These are phyloP conservation scores for Rutstroemia sp. DNA, from an alignment of 2,329 filamentous ascomycete genomes.

Conservation along the genomic window DNA sequence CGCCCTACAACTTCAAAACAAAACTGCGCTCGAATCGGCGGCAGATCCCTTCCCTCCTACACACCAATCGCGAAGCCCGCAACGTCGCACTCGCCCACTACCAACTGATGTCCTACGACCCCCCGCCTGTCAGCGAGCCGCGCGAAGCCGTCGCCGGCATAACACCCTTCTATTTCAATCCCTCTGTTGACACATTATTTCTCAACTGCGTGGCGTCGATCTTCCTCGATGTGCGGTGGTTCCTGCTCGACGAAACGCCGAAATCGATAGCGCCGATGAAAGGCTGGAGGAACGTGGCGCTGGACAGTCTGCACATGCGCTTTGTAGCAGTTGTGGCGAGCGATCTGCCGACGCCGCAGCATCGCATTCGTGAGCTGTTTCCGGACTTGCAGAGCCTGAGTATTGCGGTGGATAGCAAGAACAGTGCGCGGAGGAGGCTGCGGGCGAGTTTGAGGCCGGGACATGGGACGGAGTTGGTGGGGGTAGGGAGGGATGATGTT, in stretches of 20 bases:
- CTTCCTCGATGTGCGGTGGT: slow-evolving; percentile 28
- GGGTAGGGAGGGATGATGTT: slow-evolving; percentile 9
- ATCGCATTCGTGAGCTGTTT: slow-evolving; percentile 24
- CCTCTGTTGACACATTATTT: slow-evolving; percentile 23
- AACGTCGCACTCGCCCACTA: slow-evolving; percentile 20
- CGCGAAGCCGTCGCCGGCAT: slow-evolving; percentile 21
- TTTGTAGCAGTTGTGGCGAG: slow-evolving; percentile 24
- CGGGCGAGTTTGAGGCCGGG: slow-evolving; percentile 27
- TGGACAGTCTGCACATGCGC: slow-evolving; percentile 26
- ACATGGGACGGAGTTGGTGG: slow-evolving; percentile 22
- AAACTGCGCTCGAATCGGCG: slow-evolving; percentile 27
- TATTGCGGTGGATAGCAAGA: slow-evolving; percentile 26
- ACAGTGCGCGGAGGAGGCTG: slow-evolving; percentile 23
- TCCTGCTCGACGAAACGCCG: slow-evolving; percentile 23
- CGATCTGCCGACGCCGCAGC: slow-evolving; percentile 17
- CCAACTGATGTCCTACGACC: slow-evolving; percentile 23
- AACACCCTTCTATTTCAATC: slow-evolving; percentile 26
- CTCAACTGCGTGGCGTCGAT: slow-evolving; percentile 23
- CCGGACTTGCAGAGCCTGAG: slow-evolving; percentile 22
- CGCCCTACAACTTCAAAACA: slow-evolving; percentile 26
- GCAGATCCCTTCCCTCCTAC: slow-evolving; percentile 22
- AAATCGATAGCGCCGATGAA: slow-evolving; percentile 21
- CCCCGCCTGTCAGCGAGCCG: slow-evolving; percentile 5
- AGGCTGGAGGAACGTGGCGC: slow-evolving; percentile 26
- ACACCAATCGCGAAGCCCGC: slow-evolving; percentile 23